phyloP scores from a whole-genome alignment of 73 alveolate genomes.

The Paramecium primaurelia region DNA sequence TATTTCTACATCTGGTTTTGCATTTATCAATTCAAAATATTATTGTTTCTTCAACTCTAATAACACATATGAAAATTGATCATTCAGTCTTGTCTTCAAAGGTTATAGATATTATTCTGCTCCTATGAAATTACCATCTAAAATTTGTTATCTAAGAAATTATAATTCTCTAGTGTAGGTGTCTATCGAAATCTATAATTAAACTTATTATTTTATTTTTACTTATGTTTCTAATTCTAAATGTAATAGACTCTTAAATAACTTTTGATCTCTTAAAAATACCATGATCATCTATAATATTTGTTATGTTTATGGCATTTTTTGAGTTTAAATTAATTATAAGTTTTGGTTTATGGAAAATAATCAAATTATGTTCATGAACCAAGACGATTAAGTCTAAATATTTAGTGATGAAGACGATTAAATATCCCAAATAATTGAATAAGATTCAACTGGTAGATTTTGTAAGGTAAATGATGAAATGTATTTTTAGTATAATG shows the following conservation, averaged over 20 bases:
- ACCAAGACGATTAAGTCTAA: not conserved
- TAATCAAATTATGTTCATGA: not conserved
- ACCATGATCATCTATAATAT: slow-evolving; percentile 47
- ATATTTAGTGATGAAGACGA: not conserved
- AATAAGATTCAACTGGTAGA: slow-evolving; percentile 58
- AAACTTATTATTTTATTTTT: not conserved
- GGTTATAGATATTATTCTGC: slow-evolving; percentile 88
- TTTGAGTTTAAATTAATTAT: not conserved
- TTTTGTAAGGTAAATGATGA: slow-evolving; percentile 39
- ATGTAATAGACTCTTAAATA: slow-evolving; percentile 70
- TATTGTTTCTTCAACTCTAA: slow-evolving; percentile 89
- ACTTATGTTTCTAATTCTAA: slow-evolving; percentile 85
- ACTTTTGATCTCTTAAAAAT: slow-evolving; percentile 61
- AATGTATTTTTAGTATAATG: slow-evolving; percentile 53
- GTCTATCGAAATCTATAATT: not conserved
- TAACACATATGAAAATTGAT: slow-evolving; percentile 74
- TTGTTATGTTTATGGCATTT: not conserved
- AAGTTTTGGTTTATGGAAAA: not conserved
- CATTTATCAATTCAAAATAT: slow-evolving; percentile 82
- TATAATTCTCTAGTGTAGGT: slow-evolving; percentile 85
- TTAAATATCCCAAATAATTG: not conserved
- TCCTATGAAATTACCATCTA: slow-evolving; percentile 91
- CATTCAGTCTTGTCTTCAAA: slow-evolving; percentile 69
- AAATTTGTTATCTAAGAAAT: slow-evolving; percentile 81
- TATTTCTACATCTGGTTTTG: slow-evolving; percentile 63